Conservation (phyloP, 2,329 filamentous ascomycete genomes). For the Aureobasidium sp. region DNA sequence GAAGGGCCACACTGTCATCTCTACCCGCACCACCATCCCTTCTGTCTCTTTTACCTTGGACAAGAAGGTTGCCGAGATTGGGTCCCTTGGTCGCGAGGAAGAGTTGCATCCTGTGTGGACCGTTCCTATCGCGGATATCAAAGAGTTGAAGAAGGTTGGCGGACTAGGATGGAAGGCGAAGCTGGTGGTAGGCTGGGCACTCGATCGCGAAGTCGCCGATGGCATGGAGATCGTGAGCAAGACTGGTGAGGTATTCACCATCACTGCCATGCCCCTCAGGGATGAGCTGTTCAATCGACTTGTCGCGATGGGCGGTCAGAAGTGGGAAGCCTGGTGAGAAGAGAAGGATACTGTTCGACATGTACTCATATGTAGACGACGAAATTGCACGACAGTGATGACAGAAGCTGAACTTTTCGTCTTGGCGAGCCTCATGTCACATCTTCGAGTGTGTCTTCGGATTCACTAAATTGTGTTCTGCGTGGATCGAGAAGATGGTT, state of each 20-base stretch:
- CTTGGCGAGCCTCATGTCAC: too few species aligned
- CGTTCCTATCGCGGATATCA: constrained; percentile 63
- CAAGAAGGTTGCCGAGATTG: constrained; percentile 36
- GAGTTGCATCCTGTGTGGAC: constrained; percentile 58
- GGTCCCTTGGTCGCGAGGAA: constrained; percentile 38
- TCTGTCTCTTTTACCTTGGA: constrained; percentile 60
- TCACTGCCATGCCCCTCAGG: constrained; percentile 65
- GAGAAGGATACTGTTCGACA: neutral
- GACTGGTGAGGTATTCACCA: constrained; percentile 47
- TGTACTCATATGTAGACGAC: neutral
- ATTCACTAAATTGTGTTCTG: too few species aligned
- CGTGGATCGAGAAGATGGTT: too few species aligned
- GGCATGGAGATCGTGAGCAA: constrained; percentile 61
- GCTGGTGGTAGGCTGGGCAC: constrained; percentile 72
- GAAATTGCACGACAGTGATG: neutral
- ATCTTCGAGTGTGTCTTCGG: too few species aligned
- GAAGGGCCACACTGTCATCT: constrained; percentile 66
- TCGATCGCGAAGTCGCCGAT: constrained; percentile 67
- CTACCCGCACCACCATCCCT: constrained; percentile 58
- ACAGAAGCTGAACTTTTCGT: neutral
- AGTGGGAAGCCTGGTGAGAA: constrained; percentile 68
- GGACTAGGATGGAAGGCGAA: constrained; percentile 82
- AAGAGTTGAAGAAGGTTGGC: constrained; percentile 70
- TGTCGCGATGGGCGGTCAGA: constrained; percentile 69
- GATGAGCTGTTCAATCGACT: constrained; percentile 78